These are phyloP conservation scores for Albugo candida DNA, from an alignment of 352 stramenopile genomes.

Conservation along the genomic window DNA sequence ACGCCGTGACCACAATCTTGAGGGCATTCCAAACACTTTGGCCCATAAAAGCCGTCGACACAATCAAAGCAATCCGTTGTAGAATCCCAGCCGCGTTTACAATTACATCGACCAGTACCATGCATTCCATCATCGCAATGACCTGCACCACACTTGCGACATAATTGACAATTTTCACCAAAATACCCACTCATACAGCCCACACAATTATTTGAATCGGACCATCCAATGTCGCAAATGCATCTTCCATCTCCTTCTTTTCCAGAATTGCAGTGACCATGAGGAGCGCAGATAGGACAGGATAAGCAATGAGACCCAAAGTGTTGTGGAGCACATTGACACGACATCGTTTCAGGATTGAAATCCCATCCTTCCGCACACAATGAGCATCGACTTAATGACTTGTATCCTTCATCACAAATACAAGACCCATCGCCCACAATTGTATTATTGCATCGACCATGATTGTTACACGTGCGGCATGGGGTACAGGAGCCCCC, in stretches of 20 bases:
- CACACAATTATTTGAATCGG: conserved; percentile 76
- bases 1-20: conserved; percentile 50
- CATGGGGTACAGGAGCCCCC: conserved; percentile 57
- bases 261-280: conserved; percentile 67
- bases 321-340: conserved; percentile 64
- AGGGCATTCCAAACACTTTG: conserved; percentile 43
- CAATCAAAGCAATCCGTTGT: conserved; percentile 70
- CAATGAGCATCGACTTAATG: conserved; percentile 46
- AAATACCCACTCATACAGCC: conserved; percentile 74
- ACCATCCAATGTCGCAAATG: conserved; percentile 72
- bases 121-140: conserved; percentile 61
- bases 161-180: conserved; percentile 39
- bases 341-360: conserved; percentile 73
- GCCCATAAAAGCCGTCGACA: conserved; percentile 59
- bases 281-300: conserved; percentile 66
- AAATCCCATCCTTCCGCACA: conserved; percentile 77
- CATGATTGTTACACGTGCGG: conserved; percentile 66
- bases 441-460: conserved; percentile 52
- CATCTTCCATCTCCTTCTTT: conserved; percentile 65
- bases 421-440: conserved; percentile 50
- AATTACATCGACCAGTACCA: conserved; percentile 63
- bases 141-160: conserved; percentile 58
- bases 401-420: conserved; percentile 70
- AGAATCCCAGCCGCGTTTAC: conserved; percentile 53
- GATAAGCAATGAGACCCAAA: conserved; percentile 60